Percentiles rank a stretch among this genome's conserved stretches.
Conservation (phyloP, 139 green algal species). For the Tetraselmis chui region DNA sequence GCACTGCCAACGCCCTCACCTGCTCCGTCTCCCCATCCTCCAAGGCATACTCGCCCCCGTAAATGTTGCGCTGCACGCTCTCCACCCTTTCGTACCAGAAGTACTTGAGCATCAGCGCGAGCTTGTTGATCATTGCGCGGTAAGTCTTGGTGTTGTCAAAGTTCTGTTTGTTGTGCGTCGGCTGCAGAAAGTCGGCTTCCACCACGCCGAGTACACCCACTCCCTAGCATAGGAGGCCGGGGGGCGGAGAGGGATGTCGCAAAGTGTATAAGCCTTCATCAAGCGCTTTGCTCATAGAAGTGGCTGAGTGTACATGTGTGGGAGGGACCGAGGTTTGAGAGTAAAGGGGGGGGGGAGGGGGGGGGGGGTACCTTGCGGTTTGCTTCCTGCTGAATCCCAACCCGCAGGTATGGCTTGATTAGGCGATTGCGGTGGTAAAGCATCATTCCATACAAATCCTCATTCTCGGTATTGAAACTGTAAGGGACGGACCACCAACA, state of each 20-base stretch:
- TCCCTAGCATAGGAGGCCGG: no score
- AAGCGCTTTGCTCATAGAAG: no score
- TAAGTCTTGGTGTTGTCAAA: conserved; percentile 42
- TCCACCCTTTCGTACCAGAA: conserved; percentile 11
- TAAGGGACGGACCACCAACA: no score
- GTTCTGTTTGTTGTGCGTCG: conserved; percentile 52
- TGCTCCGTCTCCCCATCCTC: conserved; percentile 5
- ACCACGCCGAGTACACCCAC: conserved; percentile 42
- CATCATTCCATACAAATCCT: conserved; percentile 18
- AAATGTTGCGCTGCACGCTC: not conserved
- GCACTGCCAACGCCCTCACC: no score
- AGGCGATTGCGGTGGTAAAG: conserved; percentile 56
- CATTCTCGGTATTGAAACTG: conserved; percentile 15
- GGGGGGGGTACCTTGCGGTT: conserved; percentile 16
- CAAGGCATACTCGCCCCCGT: not conserved
- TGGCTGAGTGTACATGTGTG: no score
- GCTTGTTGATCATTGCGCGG: conserved; percentile 17
- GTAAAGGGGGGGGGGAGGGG: conserved; percentile 11
- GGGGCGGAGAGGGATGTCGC: no score
- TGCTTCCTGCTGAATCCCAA: conserved; percentile 13
- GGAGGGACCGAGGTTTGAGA: no score
- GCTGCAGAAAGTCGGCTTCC: conserved; percentile 47
- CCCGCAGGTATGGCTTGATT: conserved; percentile 48
- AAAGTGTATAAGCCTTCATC: no score
- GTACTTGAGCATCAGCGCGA: conserved; percentile 10